A percentile compares a stretch with the other conserved stretches of the same genome.
phyloP scores from a whole-genome alignment of 2,329 filamentous ascomycete genomes.

The Arthroderma uncinatum region DNA sequence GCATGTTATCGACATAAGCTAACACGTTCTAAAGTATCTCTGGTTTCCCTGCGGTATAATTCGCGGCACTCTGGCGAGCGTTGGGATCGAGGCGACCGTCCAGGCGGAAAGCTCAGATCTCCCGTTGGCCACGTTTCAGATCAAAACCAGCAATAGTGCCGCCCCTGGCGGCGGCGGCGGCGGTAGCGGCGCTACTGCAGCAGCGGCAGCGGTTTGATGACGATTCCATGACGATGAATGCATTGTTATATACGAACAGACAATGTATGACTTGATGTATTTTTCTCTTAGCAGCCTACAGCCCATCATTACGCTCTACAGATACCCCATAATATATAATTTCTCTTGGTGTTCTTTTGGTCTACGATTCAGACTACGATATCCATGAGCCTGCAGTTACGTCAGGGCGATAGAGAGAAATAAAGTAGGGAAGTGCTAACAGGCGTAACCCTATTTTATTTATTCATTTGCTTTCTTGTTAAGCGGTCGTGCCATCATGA shows the following conservation, averaged over 20 bases:
- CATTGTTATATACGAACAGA: not conserved
- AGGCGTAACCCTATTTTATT: not conserved
- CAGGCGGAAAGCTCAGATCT: slow-evolving; percentile 82
- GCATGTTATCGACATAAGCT: slow-evolving; percentile 14
- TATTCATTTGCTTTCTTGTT: not conserved
- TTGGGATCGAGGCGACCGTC: slow-evolving; percentile 84
- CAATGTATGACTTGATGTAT: not conserved
- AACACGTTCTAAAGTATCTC: slow-evolving; percentile 53
- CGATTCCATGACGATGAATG: not conserved
- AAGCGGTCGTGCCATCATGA: not conserved
- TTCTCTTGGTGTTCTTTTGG: not conserved
- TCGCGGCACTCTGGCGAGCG: slow-evolving; percentile 75
- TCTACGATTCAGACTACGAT: not conserved
- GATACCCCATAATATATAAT: not conserved
- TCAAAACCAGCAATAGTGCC: slow-evolving; percentile 52
- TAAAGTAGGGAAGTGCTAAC: not conserved
- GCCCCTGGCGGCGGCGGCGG: not conserved
- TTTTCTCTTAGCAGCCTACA: too few species aligned
- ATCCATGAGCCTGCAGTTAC: too few species aligned
- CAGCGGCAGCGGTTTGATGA: not conserved
- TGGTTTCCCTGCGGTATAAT: slow-evolving; percentile 94
- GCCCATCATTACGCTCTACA: not conserved
- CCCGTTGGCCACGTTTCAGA: slow-evolving; percentile 86
- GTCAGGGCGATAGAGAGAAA: not conserved
- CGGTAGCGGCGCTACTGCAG: not conserved